Base-by-base conservation (phyloP, 495 filamentous ascomycete genomes). In the Penicilliopsis zonata region DNA sequence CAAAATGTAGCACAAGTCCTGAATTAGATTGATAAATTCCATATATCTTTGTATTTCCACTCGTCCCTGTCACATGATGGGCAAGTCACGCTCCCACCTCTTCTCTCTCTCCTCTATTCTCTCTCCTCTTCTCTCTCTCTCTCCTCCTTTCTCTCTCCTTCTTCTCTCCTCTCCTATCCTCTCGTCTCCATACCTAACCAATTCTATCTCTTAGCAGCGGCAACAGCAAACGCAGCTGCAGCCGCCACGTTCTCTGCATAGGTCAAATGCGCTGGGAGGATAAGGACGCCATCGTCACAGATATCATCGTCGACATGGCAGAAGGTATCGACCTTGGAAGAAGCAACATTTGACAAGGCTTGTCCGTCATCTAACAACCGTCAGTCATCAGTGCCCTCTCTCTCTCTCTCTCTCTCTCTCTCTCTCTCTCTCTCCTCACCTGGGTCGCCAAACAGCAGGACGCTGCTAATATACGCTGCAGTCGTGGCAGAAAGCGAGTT, bases 391-490 rank as follows among this genome's bases (percentile, higher is more conserved):
- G 17, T 6, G 9, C 7, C 28, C 23, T 3, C 4, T 13, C 10
- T 13, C 13, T n/a, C n/a, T n/a, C n/a, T n/a, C n/a, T n/a, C n/a
- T 41, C 12, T 33, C 31, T 19, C 7, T 36, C 23, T 3, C 4
- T 13, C 10, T 13, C n/a, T n/a, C n/a, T n/a, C n/a, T n/a, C n/a
- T n/a, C 13, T 12, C 18, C 39, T 9, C 34, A 42, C 40, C 33
- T 15, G 56, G 56, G 26, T 60, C 54, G 12, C 54, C 54, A 31
- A 54, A 60, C 17, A 60, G 40, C 12, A 60, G 39, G 13, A 50
- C 57, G 35, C 40, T 50, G 10, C 38, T 40, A 25, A 54, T 41
- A 35, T 34, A 48, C 7, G 38, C 27, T 14, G 42, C 43, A 7
- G 42, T 46, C 17, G 35, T 24, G 12, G 31, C 30, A 16, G 36